Evolutionary conservation across 495 filamentous ascomycete species (phyloP).

Genomic region (Aspergillus mulundensis): DNA sequence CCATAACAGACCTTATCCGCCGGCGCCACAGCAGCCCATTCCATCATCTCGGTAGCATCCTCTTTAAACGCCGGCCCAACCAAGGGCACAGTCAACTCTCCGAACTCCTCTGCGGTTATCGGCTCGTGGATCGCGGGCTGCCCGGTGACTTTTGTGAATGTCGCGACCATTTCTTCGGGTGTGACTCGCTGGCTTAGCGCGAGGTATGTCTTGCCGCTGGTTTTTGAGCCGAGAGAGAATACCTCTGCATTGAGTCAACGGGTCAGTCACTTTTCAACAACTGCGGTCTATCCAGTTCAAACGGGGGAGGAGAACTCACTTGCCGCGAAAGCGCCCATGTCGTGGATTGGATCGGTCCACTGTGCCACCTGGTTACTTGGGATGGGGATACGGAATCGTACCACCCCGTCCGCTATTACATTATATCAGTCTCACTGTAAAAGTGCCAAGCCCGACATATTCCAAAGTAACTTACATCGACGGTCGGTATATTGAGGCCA

Average conservation of each 20-base stretch:
- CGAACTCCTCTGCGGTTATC: no score
- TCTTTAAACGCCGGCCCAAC: conserved; percentile 15
- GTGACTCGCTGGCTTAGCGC: conserved; percentile 4
- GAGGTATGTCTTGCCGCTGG: conserved; percentile 17
- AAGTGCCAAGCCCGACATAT: no score
- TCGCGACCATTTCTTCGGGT: conserved; percentile 6
- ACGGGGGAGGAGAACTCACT: conserved; percentile 10
- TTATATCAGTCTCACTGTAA: neutral
- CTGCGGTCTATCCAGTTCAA: no score
- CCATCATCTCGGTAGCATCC: conserved; percentile 23
- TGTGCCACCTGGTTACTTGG: conserved; percentile 11
- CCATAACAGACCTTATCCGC: conserved; percentile 20
- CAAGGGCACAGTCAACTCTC: neutral
- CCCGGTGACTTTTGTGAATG: conserved; percentile 15
- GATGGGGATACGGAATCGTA: conserved; percentile 18
- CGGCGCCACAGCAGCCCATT: conserved; percentile 19
- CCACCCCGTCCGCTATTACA: conserved; percentile 12
- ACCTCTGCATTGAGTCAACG: no score
- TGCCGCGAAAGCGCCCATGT: conserved; percentile 21
- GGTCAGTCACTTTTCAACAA: no score
- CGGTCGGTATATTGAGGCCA: conserved; percentile 19
- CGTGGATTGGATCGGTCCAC: conserved; percentile 19
- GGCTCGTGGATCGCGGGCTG: no score
- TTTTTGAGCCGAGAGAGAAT: conserved; percentile 13
- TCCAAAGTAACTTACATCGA: conserved; percentile 1